Base-by-base conservation (phyloP, 2,329 filamentous ascomycete species). In the Aspergillus costaricaensis region DNA sequence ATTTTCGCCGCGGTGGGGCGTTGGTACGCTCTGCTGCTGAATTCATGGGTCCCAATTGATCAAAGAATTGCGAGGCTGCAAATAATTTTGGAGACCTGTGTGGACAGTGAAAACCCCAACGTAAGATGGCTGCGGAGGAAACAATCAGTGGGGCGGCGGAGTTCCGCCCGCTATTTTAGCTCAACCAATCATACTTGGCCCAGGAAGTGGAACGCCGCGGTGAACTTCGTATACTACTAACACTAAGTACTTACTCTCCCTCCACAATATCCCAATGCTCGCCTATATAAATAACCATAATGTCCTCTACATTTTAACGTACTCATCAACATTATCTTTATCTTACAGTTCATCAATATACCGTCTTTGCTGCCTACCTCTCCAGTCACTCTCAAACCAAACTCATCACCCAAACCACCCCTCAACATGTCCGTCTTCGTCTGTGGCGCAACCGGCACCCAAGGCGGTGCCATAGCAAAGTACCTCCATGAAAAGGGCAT, bases 1-100 rank as follows among this genome's bases (percentile, higher is more conserved):
- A 83, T 72, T 85, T 87, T 50, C 84, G 82, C 25, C 71, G 69
- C 12, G 70, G 65, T 25, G 79, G 48, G 77, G 82, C 36, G 80
- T 81, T 70, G 81, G 82, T 25, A 63, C 72, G 56, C 75, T 76
- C 69, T 81, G 58, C 47, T 19, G 57, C 60, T 57, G 62, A 58
- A 39, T 38, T 55, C 58, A 62, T 59, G 5, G 19, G 41, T 19
- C 3, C 53, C 23, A 17, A 30, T 44, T 43, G 23, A 23, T 50
- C 0, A 5, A 36, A 14, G 4, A 36, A 36, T 14, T 36, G 32
- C 32, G 5, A 27, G 9, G 32, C 41, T 44, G 32, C 2, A 41
- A 41, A 23, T 23, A n/a, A 7, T 38, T 41, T 2, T 30, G 4
- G 38, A n/a, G 4, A 19, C 2, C n/a, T 41, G 27, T n/a, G 9